A percentile compares a stretch with the other conserved stretches of the same genome.
Conservation (phyloP, 164 flowering plant genomes). For the Macadamia tetraphylla region DNA sequence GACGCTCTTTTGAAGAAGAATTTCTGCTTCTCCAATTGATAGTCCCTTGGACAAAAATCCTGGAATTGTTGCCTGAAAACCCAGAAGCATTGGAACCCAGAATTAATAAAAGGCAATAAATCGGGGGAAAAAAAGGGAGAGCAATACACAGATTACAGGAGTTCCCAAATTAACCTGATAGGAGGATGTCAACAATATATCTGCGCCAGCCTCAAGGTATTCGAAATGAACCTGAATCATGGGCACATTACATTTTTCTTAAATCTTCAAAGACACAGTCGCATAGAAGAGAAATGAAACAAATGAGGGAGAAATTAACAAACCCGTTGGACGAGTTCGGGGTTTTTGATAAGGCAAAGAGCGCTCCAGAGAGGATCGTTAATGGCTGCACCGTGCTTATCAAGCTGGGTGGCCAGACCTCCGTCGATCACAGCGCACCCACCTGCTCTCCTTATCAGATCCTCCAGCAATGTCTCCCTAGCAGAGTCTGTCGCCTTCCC, state of each 20-base stretch:
- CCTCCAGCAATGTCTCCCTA: slow-evolving; percentile 37
- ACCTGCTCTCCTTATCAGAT: slow-evolving; percentile 60
- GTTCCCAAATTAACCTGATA: slow-evolving; percentile 47
- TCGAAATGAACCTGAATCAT: slow-evolving; percentile 61
- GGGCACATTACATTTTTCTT: not conserved
- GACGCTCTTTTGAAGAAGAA: slow-evolving; percentile 60
- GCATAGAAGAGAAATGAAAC: not conserved
- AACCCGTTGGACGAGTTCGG: slow-evolving; percentile 64
- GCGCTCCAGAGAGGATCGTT: slow-evolving; percentile 95
- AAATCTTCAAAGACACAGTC: not conserved
- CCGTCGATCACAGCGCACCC: slow-evolving; percentile 89
- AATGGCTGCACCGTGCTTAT: slow-evolving; percentile 68
- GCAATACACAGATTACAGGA: not conserved
- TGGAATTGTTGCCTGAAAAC: slow-evolving; percentile 68
- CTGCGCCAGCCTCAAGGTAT: slow-evolving; percentile 82
- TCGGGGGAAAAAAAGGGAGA: not conserved
- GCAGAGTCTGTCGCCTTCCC: slow-evolving; percentile 8
- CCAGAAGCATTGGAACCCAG: not conserved
- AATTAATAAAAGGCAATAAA: not conserved
- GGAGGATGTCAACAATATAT: slow-evolving; percentile 67
- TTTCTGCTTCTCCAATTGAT: slow-evolving; percentile 57
- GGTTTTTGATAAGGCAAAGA: slow-evolving; percentile 58
- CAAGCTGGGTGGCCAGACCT: slow-evolving; percentile 89
- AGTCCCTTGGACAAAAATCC: slow-evolving; percentile 77
- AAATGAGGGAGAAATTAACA: slow-evolving; percentile 7